These are phyloP conservation scores for Scedosporium apiospermum DNA, from an alignment of 2,329 filamentous ascomycete species.

Conservation along the genomic window DNA sequence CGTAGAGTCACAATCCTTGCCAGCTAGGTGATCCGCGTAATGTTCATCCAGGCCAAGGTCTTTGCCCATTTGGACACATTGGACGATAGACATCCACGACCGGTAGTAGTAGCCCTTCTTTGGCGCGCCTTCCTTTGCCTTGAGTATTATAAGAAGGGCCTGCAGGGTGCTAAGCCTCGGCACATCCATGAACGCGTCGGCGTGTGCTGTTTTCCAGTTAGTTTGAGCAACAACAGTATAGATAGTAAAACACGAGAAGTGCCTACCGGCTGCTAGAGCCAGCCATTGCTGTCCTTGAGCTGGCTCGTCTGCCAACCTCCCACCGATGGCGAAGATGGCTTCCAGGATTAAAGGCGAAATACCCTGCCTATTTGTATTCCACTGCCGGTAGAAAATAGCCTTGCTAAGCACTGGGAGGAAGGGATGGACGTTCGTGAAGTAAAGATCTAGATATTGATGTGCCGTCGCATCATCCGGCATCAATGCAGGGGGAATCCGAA, in stretches of 20 bases:
- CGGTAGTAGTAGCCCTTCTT: constrained; percentile 94
- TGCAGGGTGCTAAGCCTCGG: constrained; percentile 87
- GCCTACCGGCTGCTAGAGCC: constrained; percentile 70
- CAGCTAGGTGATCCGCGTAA: constrained; percentile 65
- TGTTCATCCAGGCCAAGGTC: constrained; percentile 87
- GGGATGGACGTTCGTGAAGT: constrained; percentile 82
- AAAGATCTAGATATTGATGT: constrained; percentile 79
- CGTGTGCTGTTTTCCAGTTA: constrained; percentile 54
- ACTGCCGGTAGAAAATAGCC: constrained; percentile 75
- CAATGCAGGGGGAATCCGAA: constrained; percentile 82
- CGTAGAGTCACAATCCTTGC: constrained; percentile 58
- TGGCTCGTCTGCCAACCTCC: constrained; percentile 72
- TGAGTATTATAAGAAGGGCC: constrained; percentile 76
- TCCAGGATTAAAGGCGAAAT: constrained; percentile 87
- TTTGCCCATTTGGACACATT: constrained; percentile 86
- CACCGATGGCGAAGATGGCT: constrained; percentile 83
- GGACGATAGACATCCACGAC: constrained; percentile 93
- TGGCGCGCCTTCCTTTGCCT: constrained; percentile 83
- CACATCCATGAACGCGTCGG: constrained; percentile 87
- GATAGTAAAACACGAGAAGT: background rate
- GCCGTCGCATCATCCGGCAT: constrained; percentile 84
- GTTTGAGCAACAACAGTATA: background rate
- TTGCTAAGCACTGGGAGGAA: constrained; percentile 88
- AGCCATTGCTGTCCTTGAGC: constrained; percentile 87
- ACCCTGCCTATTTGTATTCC: constrained; percentile 70